These are phyloP conservation scores for Blastocrithidia nonstop DNA, from an alignment of 208 protist genomes.

Conservation along the genomic window DNA sequence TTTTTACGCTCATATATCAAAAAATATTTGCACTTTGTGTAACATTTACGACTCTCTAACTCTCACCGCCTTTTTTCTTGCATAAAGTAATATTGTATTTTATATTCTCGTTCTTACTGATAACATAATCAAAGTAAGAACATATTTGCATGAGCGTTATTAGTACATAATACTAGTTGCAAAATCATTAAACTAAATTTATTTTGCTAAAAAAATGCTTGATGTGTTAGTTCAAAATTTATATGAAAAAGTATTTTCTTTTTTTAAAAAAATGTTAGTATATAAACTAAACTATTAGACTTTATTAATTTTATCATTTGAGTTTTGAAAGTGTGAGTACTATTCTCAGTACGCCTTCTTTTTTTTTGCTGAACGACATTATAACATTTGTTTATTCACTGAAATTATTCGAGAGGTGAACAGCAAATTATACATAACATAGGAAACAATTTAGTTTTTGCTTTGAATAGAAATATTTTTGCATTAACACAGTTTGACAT, in stretches of 20 bases:
- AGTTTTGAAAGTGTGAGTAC: too few species aligned
- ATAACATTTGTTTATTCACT: too few species aligned
- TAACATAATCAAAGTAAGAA: background rate
- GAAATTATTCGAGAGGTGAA: too few species aligned
- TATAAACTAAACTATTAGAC: too few species aligned
- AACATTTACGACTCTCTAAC: background rate
- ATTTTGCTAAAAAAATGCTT: background rate
- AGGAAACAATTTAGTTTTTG: too few species aligned
- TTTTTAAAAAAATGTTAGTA: background rate
- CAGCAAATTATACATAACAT: too few species aligned
- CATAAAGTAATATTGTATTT: slow-evolving; percentile 3
- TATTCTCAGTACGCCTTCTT: too few species aligned
- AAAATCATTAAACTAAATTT: background rate
- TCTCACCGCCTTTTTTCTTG: background rate
- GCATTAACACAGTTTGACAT: too few species aligned
- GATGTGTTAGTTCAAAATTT: background rate
- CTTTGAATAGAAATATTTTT: too few species aligned
- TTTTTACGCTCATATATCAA: background rate
- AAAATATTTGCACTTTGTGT: slow-evolving; percentile 4
- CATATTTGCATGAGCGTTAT: background rate
- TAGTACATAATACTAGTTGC: background rate
- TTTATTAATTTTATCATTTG: too few species aligned
- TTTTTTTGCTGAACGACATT: too few species aligned
- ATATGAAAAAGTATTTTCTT: background rate
- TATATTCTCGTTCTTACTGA: background rate